Base-by-base conservation (phyloP, 768 basidiomycete genomes). In the Russula olivacea region DNA sequence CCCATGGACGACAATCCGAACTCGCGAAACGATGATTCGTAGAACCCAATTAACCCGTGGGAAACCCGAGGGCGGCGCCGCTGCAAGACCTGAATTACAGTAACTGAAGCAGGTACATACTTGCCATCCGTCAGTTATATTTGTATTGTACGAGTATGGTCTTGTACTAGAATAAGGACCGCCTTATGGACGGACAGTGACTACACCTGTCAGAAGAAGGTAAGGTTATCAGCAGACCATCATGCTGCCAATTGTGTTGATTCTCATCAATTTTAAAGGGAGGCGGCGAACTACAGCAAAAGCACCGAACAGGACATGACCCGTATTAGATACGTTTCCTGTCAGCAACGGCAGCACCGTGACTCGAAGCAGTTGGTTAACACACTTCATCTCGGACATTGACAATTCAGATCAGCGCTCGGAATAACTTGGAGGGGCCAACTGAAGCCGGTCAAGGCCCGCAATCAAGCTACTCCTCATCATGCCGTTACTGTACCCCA, bases 1-100 rank as follows among this genome's bases (percentile, higher is more conserved):
- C 61, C 61, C 61, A 63, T 58, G 51, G 32, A 51, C 49, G 55
- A 52, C 55, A 41, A 36, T 9, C 55, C 49, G 50, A 56, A 34
- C 41, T 50, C 38, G n/a, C 38, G 23, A 62, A 62, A 49, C 10
- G 55, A 32, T 32, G 36, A 12, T 32, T 41, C 48, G 28, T 41
- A 32, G 55, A 58, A 36, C 21, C 12, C 17, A 15, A 28, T 23
- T 21, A 47, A 11, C 36, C 36, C 61, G 61, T 62, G 61, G 61
- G 61, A 57, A 53, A 10, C 55, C 36, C 32, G 50, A 62, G 49
- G 25, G 17, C 61, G 55, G 61, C 55, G n/a, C n/a, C n/a, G n/a
- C n/a, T n/a, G n/a, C n/a, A n/a, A n/a, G n/a, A n/a, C n/a, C n/a
- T 17, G 32, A 57, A 62, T 45, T 45, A 48, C 36, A 36, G 36